These are phyloP conservation scores for Fusarium continuum DNA, from an alignment of 2,329 filamentous ascomycete species.

Conservation along the genomic window DNA sequence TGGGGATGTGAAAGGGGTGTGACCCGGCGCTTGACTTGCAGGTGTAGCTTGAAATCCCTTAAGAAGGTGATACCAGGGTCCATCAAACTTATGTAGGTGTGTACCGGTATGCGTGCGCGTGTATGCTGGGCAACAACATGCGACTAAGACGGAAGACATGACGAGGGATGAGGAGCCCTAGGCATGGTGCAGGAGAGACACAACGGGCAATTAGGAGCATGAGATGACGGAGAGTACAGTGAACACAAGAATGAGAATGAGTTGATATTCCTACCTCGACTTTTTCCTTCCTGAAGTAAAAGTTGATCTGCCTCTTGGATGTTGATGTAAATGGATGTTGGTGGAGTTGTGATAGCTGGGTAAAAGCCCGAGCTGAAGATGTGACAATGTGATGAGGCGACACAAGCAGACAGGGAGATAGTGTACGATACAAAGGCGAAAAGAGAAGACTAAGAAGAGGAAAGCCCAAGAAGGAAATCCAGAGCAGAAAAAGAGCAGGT, in stretches of 20 bases:
- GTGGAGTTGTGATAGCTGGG: constrained; percentile 34
- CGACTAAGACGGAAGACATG: constrained; percentile 19
- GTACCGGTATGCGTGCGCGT: constrained; percentile 25
- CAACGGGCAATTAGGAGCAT: constrained; percentile 9
- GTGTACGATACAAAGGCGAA: constrained; percentile 29
- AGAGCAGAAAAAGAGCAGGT: constrained; percentile 41
- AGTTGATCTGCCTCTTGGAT: constrained; percentile 23
- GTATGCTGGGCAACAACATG: constrained; percentile 35
- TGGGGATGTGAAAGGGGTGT: constrained; percentile 43
- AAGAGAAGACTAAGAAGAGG: constrained; percentile 37
- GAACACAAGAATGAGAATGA: background rate
- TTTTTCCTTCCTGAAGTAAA: constrained; percentile 1
- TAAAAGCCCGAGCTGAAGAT: constrained; percentile 31
- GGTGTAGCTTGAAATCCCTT: constrained; percentile 42
- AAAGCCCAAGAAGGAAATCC: constrained; percentile 41
- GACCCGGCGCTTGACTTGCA: constrained; percentile 48
- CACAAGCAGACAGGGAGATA: constrained; percentile 15
- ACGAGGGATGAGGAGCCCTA: constrained; percentile 4
- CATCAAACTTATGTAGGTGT: constrained; percentile 19
- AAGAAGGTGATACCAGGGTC: constrained; percentile 35
- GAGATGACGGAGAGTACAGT: background rate
- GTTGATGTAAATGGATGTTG: constrained; percentile 23
- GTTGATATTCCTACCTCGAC: constrained; percentile 16
- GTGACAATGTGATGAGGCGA: constrained; percentile 41
- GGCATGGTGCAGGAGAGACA: constrained; percentile 21